Percentiles rank a stretch among this genome's conserved stretches.
Conservation (phyloP, 352 stramenopile species). For the Pseudoperonospora humuli region DNA sequence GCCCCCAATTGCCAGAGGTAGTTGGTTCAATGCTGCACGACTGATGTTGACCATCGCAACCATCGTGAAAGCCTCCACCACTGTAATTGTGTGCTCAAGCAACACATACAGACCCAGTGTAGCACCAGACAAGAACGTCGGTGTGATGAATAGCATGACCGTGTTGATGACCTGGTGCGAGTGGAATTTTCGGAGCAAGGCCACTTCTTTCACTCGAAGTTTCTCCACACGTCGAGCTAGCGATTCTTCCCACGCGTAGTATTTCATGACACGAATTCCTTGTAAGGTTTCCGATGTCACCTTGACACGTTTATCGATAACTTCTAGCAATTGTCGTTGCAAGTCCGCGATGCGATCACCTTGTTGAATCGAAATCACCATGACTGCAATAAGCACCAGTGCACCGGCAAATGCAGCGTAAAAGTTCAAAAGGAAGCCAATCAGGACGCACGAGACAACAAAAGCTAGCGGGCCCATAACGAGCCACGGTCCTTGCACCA, state of each 20-base stretch:
- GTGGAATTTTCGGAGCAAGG: constrained; percentile 30
- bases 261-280: constrained; percentile 86
- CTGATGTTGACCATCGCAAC: constrained; percentile 30
- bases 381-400: constrained; percentile 13
- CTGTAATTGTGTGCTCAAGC: constrained; percentile 15
- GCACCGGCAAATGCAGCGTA: constrained; percentile 7
- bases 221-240: constrained; percentile 27
- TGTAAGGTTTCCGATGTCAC: constrained; percentile 88
- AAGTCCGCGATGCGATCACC: constrained; percentile 12
- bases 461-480: constrained; percentile 23
- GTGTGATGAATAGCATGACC: constrained; percentile 30
- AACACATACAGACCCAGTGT: constrained; percentile 24
- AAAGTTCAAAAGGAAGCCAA: constrained; percentile 25
- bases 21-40: constrained; percentile 19
- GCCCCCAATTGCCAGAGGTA: constrained; percentile 13
- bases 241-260: constrained; percentile 75
- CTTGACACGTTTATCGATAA: constrained; percentile 83
- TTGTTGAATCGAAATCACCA: constrained; percentile 11
- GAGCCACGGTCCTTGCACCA: constrained; percentile 23
- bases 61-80: constrained; percentile 27
- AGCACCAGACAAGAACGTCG: constrained; percentile 19
- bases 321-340: constrained; percentile 14
- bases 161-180: constrained; percentile 34
- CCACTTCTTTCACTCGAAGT: constrained; percentile 37
- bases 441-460: constrained; percentile 16